phyloP scores from a whole-genome alignment of 352 stramenopile genomes.

The Pythium rhizo-oryzae region DNA sequence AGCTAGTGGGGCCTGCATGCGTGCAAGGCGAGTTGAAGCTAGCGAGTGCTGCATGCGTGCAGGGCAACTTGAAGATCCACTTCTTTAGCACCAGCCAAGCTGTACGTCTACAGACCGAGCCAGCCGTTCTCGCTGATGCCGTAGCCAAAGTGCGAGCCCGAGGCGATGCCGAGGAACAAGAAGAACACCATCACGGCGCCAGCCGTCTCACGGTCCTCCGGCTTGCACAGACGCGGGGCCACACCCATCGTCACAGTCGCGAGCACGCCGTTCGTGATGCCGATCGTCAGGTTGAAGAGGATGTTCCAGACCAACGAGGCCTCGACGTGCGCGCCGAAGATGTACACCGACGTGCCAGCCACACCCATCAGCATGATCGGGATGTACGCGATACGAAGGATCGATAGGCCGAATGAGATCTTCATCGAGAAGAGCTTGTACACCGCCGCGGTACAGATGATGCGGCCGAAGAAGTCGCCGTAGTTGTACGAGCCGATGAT shows the following conservation, averaged over 20 bases:
- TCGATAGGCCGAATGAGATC: slow-evolving; percentile 17
- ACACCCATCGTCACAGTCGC: slow-evolving; percentile 40
- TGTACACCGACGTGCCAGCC: slow-evolving; percentile 28
- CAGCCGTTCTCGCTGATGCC: slow-evolving; percentile 32
- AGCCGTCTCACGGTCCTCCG: slow-evolving; percentile 33
- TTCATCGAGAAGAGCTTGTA: slow-evolving; percentile 35
- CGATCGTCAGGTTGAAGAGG: slow-evolving; percentile 34
- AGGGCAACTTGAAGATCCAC: too few relatives aligned
- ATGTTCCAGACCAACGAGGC: slow-evolving; percentile 27
- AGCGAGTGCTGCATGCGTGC: too few relatives aligned
- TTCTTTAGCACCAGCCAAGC: too few relatives aligned
- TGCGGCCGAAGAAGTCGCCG: slow-evolving; percentile 39
- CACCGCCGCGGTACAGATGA: slow-evolving; percentile 28
- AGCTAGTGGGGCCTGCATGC: too few relatives aligned
- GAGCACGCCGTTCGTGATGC: slow-evolving; percentile 38
- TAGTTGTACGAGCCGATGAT: slow-evolving; percentile 44
- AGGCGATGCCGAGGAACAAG: slow-evolving; percentile 42
- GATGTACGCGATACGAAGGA: slow-evolving; percentile 33
- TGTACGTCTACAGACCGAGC: slow-evolving; percentile 23
- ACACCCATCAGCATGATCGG: slow-evolving; percentile 34
- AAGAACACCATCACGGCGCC: slow-evolving; percentile 30
- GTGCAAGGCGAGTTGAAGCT: too few relatives aligned
- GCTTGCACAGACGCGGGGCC: slow-evolving; percentile 29
- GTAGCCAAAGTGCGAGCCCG: slow-evolving; percentile 37
- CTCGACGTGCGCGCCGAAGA: slow-evolving; percentile 28